Base-by-base conservation (phyloP, 1,284 basidiomycete species). In the Ganoderma boninense region DNA sequence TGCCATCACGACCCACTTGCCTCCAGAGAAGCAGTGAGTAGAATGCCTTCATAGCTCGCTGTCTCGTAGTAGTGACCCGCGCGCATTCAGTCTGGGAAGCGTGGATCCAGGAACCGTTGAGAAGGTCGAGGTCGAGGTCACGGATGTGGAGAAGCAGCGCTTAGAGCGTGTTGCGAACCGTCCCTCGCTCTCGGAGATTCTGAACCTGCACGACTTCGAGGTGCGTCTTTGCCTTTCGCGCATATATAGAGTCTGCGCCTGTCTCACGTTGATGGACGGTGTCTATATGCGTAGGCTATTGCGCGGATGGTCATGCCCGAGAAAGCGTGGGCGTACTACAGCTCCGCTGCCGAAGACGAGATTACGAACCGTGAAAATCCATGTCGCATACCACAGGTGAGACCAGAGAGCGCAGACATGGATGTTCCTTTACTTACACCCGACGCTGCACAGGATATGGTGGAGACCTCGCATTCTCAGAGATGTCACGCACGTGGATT, bases 161-260 rank as follows among this genome's bases (percentile, higher is more conserved):
- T 81, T 83, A 72, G 80, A 79, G 38, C 78, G 82, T 44, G 71
- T 82, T 42, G 80, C 79, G 3, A 79, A 83, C 42, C 83, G 84
- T 66, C 91, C 91, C 1, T 80, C 86, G 2, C 79, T 93, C 38
- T 85, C 85, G 63, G 87, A 90, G 77, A 87, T 91, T 70, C 79
- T 93, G 65, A 91, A 89, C 74, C 76, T 93, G 79, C 90, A 92
- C 80, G 92, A 93, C 79, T 92, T 94, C 75, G 92, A 94, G 81
- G 84, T 83, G 43, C n/a, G 10, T 29, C 2, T 56, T 23, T 54
- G 6, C 7, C 29, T n/a, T 49, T 23, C 26, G 54, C 23, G 54
- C 54, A 32, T 32, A 32, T 16, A 56, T 56, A 26, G 26, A 4
- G n/a, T 23, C n/a, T 49, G 10, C 20, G 20, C 11, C 1, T 23